These are phyloP conservation scores for Flammula alnicola DNA, from an alignment of 1,284 basidiomycete species.

Conservation along the genomic window DNA sequence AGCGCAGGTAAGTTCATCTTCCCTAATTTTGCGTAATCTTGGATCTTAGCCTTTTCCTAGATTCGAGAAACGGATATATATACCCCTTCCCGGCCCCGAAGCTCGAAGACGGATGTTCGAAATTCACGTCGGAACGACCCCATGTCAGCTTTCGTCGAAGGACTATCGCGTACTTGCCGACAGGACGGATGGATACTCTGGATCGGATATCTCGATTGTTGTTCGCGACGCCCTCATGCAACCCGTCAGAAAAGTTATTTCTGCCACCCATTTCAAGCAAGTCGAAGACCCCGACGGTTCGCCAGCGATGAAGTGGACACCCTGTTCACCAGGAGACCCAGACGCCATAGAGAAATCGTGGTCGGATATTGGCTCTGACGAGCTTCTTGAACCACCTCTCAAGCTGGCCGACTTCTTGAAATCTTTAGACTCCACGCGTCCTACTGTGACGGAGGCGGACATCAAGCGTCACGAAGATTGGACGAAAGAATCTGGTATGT, in stretches of 20 bases:
- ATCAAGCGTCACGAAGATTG: conserved; percentile 92
- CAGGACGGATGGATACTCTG: conserved; percentile 92
- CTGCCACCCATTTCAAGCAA: conserved; percentile 95
- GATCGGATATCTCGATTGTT: conserved; percentile 94
- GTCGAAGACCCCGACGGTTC: conserved; percentile 41
- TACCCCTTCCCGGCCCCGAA: conserved; percentile 93
- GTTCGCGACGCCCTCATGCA: conserved; percentile 99
- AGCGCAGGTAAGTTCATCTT: conserved; percentile 75
- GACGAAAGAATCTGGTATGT: conserved; percentile 84
- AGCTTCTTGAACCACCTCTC: conserved; percentile 87
- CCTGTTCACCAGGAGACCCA: conserved; percentile 93
- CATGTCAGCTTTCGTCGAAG: conserved; percentile 79
- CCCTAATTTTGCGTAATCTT: background rate
- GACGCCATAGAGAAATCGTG: conserved; percentile 90
- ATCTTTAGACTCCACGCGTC: conserved; percentile 81
- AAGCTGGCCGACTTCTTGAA: conserved; percentile 85
- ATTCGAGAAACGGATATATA: conserved; percentile 98
- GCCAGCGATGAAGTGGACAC: conserved; percentile 82
- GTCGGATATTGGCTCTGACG: conserved; percentile 91
- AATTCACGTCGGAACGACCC: conserved; percentile 93
- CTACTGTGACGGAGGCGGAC: conserved; percentile 90
- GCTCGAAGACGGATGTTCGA: conserved; percentile 97
- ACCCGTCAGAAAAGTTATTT: conserved; percentile 94
- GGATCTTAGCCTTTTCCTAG: conserved; percentile 39
- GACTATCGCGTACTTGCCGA: conserved; percentile 88